A percentile compares a stretch with the other conserved stretches of the same genome.
Evolutionary conservation across 164 flowering plant species (phyloP).

Genomic region (Tetracentron sinense): DNA sequence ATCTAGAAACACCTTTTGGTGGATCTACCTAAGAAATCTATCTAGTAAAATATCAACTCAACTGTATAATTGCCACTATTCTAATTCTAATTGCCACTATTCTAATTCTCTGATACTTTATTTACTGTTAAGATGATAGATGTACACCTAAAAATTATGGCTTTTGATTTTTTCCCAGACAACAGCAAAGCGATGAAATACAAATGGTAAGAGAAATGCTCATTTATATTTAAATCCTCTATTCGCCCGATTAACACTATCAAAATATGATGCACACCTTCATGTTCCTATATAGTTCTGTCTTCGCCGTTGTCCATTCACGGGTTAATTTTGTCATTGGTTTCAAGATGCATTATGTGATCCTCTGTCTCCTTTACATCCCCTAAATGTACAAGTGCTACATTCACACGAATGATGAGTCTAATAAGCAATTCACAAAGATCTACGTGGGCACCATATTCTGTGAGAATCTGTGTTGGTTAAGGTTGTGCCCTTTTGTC

Average conservation of each 20-base stretch:
- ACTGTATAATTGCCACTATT: too few species aligned
- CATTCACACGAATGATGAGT: constrained; percentile 50
- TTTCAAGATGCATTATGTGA: constrained; percentile 63
- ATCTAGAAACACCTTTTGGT: too few species aligned
- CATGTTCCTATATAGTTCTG: constrained; percentile 67
- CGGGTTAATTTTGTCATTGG: constrained; percentile 47
- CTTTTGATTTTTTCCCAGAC: constrained; percentile 30
- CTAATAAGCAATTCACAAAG: constrained; percentile 70
- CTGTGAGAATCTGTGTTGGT: constrained; percentile 55
- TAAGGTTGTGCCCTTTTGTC: too few species aligned
- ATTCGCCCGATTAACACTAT: constrained; percentile 89
- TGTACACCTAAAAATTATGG: background rate
- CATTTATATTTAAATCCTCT: constrained; percentile 68
- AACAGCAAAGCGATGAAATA: constrained; percentile 51
- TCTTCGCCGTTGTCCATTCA: constrained; percentile 59
- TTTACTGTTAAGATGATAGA: background rate
- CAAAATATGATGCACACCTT: constrained; percentile 82
- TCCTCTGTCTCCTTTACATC: constrained; percentile 66
- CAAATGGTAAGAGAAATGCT: constrained; percentile 91
- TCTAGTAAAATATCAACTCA: too few species aligned
- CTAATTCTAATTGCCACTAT: too few species aligned
- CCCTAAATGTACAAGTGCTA: constrained; percentile 88
- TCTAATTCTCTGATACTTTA: too few species aligned
- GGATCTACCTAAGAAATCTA: too few species aligned
- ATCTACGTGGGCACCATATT: constrained; percentile 43